These are phyloP conservation scores for Fraxinus latifolia DNA, from an alignment of 305 asterid species.

Conservation along the genomic window DNA sequence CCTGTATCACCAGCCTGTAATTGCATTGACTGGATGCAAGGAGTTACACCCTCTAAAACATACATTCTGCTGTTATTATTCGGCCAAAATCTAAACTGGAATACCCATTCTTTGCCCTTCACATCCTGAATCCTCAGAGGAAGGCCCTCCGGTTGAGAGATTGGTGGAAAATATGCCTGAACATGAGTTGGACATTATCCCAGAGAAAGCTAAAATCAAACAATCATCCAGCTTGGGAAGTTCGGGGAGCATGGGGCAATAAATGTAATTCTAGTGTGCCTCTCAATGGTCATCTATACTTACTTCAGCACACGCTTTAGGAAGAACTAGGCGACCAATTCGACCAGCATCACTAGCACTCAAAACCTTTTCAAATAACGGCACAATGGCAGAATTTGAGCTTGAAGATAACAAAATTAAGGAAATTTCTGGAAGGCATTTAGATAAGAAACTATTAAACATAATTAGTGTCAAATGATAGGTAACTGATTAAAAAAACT, in stretches of 20 bases:
- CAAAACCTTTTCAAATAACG: constrained; percentile 91
- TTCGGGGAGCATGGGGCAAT: neutral
- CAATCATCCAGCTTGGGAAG: neutral
- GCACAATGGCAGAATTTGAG: constrained; percentile 75
- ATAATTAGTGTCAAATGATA: neutral
- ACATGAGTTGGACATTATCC: constrained; percentile 22
- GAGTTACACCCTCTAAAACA: constrained; percentile 93
- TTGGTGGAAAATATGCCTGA: constrained; percentile 93
- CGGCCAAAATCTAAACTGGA: constrained; percentile 96
- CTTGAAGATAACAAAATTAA: constrained; percentile 48
- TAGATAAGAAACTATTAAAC: neutral
- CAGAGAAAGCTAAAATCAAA: constrained; percentile 13
- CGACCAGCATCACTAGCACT: constrained; percentile 99
- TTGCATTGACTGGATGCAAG: constrained; percentile 95
- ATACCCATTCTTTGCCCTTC: constrained; percentile 95
- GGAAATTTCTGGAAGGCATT: constrained; percentile 34
- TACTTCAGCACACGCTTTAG: constrained; percentile 99
- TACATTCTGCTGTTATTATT: constrained; percentile 96
- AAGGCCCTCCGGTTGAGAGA: constrained; percentile 94
- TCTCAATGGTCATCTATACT: constrained; percentile 20
- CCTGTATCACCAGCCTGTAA: constrained; percentile 98
- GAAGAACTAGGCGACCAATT: constrained; percentile 95
- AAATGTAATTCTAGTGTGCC: neutral
- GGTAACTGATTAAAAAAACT: neutral
- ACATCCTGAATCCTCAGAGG: constrained; percentile 94